Evolutionary conservation across 225 moss, liverwort and hornwort genomes (phyloP), one percentile per base, ranked within the genome.

Genomic region (Thuidium tamariscinum): DNA sequence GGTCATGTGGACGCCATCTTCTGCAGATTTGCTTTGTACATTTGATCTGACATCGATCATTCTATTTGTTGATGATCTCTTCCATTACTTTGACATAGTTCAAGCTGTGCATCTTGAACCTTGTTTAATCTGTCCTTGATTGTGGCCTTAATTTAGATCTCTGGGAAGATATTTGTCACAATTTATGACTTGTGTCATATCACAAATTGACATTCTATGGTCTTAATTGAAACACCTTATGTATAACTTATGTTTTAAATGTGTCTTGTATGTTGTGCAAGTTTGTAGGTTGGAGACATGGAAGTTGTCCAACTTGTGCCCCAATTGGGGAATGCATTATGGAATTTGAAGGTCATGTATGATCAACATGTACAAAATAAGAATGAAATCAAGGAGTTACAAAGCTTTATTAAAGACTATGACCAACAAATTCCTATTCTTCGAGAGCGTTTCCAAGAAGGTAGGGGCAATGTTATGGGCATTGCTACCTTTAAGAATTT

Each of bases 61-160:
- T 44, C 44, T 71, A 2, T 27, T 71, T 71, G 5, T 44, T 44
- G 2, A 71, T 70, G 15, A 8, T 65, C 0, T 64, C 17, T n/a
- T n/a, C 18, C n/a, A 32, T 64, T 17, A 37, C 22, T 67, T 67
- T 37, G 12, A 7, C 0, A 2, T 0, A 2, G 22, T 7, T 67
- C 12, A 37, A 37, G 67, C 1, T 1, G 22, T 0, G 3, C 0
- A 0, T 13, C 6, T 0, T 7, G 2, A 37, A 20, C 7, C 22
- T 11, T 21, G 12, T 21, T 13, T 0, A 12, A n/a, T 7, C 0
- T 64, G 4, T 5, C 34, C 4, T 34, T 7, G 34, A 9, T 34
- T 34, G 3, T 67, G 36, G 13, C 4, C 2, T 67, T 1, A 22
- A 66, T 6, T 37, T 37, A 13, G 13, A 37, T 2, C 22, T 67